A percentile compares a stretch with the other conserved stretches of the same genome.
Evolutionary conservation across 169 alveolate genomes (phyloP).

Genomic region (Ichthyophthirius multifiliis): DNA sequence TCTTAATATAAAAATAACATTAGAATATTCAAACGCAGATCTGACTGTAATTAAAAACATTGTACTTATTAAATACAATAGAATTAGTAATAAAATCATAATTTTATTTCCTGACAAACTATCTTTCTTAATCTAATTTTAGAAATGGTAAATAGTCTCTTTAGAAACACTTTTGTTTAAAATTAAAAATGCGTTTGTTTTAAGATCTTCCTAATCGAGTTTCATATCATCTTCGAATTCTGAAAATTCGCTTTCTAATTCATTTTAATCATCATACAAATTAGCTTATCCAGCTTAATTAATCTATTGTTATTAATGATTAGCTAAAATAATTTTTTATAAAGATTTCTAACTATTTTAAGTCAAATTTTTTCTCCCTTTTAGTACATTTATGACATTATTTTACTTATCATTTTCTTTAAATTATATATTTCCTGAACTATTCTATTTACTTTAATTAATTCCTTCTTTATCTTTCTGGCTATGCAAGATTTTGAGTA

Average conservation of each 20-base stretch:
- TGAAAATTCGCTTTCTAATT: not conserved
- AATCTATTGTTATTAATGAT: too few relatives aligned
- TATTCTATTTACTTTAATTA: too few relatives aligned
- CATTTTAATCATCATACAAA: not conserved
- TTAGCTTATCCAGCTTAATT: too few relatives aligned
- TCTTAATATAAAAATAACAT: not conserved
- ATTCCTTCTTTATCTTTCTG: too few relatives aligned
- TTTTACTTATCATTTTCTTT: too few relatives aligned
- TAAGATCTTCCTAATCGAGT: not conserved
- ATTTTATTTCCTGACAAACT: not conserved
- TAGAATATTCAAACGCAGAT: not conserved
- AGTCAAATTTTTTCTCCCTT: too few relatives aligned
- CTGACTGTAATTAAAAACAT: not conserved
- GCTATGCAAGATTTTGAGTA: too few relatives aligned
- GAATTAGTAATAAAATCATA: not conserved
- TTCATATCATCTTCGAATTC: not conserved
- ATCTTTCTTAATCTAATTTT: not conserved
- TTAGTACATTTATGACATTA: too few relatives aligned
- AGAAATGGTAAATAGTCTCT: not conserved
- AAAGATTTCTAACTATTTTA: too few relatives aligned
- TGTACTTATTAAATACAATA: not conserved
- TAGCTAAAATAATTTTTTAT: too few relatives aligned
- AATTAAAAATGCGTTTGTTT: not conserved
- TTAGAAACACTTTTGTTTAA: not conserved
- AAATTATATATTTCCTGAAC: too few relatives aligned